Evolutionary conservation across 768 basidiomycete species (phyloP), one percentile per base, ranked within the genome.

Genomic region (Russula compacta): DNA sequence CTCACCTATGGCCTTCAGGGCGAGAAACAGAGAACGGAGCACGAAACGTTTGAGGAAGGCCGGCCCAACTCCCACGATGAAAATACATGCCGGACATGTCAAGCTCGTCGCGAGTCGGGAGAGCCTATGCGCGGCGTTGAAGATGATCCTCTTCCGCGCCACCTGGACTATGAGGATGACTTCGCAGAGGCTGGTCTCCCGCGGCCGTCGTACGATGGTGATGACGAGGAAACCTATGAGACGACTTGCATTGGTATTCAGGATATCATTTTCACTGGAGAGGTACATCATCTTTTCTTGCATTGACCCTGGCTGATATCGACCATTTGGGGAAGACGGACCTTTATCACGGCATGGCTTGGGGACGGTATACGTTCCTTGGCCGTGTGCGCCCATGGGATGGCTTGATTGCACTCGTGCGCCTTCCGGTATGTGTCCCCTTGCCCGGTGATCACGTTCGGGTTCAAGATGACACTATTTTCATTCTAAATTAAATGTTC

Each of bases 221-320:
- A 70, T 2, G 71, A 73, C 0, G 68, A 49, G 58, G 59, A 66
- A 19, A 60, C 32, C 14, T 63, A 61, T 21, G 67, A 68, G 11
- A 58, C 60, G 62, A 56, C 59, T 21, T 88, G 87, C 56, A 69
- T 73, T 36, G 85, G 86, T 1, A 76, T 86, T 5, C 72, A 71
- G 57, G 86, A 89, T 65, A 79, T 84, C 49, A 74, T 86, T 35
- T 70, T 88, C 63, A 80, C 79, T 12, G 86, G 86, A 56, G 77
- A 79, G 71, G 83, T 84, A 59, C 61, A 74, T 68, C 33, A 29
- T 53, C 38, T 32, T 8, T 38, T 39, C 19, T 35, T 33, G 33
- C 12, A 14, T 47, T 3, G 24, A 35, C 44, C 50, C 29, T 15
- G 7, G 60, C 46, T 58, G 47, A 55, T 51, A 47, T 12, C 33